These are phyloP conservation scores for Ambrosiella xylebori DNA, from an alignment of 2,329 filamentous ascomycete species.

Conservation along the genomic window DNA sequence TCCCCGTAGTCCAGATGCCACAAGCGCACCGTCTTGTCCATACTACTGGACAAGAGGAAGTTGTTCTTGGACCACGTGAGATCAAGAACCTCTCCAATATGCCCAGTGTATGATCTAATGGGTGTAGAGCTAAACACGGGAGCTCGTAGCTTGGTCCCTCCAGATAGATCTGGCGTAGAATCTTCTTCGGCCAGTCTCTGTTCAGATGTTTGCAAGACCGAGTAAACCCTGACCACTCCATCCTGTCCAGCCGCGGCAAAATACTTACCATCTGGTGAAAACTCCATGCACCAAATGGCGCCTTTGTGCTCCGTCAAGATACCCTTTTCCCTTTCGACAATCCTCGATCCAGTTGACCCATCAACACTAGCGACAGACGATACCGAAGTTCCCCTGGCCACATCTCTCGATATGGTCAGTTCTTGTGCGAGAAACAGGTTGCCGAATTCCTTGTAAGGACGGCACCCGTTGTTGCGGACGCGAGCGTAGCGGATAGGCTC, in stretches of 20 bases:
- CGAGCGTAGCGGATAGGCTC: slow-evolving; percentile 85
- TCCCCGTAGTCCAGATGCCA: slow-evolving; percentile 81
- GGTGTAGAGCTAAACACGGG: slow-evolving; percentile 77
- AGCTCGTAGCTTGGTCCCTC: slow-evolving; percentile 55
- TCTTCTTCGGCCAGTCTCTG: slow-evolving; percentile 64
- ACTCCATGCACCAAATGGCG: slow-evolving; percentile 83
- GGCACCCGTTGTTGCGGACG: slow-evolving; percentile 55
- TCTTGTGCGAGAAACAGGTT: slow-evolving; percentile 85
- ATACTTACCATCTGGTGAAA: slow-evolving; percentile 81
- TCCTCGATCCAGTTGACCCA: neutral
- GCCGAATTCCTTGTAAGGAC: slow-evolving; percentile 67
- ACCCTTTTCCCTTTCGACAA: slow-evolving; percentile 11
- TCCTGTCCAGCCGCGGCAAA: slow-evolving; percentile 88
- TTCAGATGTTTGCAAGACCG: slow-evolving; percentile 65
- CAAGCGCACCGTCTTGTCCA: slow-evolving; percentile 91
- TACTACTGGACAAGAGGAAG: slow-evolving; percentile 84
- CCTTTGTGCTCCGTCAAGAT: slow-evolving; percentile 27
- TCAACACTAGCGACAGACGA: neutral
- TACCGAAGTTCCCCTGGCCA: slow-evolving; percentile 13
- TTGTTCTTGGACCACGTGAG: slow-evolving; percentile 99
- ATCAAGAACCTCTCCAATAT: slow-evolving; percentile 73
- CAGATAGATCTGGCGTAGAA: slow-evolving; percentile 31
- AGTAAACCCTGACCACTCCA: slow-evolving; percentile 70
- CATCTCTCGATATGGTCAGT: slow-evolving; percentile 30
- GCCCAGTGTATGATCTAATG: slow-evolving; percentile 62